A percentile compares a stretch with the other conserved stretches of the same genome.
phyloP scores from a whole-genome alignment of 2,329 filamentous ascomycete genomes.

The Neofusicoccum sp. region DNA sequence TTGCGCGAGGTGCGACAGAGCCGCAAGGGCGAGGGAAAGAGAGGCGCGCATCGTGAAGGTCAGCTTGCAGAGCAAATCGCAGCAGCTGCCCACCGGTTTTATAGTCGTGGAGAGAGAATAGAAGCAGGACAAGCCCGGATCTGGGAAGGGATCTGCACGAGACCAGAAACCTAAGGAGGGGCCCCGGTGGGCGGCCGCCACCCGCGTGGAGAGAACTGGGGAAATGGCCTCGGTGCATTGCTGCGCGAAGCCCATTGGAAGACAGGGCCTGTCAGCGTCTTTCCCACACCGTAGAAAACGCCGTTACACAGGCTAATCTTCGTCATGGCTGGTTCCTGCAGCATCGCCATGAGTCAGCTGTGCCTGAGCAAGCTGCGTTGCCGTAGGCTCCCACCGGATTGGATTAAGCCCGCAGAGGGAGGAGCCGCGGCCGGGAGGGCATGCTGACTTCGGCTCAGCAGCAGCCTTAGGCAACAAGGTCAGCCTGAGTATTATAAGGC shows the following conservation, averaged over 20 bases:
- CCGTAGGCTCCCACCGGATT: not conserved
- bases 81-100: not conserved
- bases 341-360: not conserved
- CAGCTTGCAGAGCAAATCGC: not conserved
- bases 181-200: slow-evolving; percentile 12
- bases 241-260: not conserved
- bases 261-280: not conserved
- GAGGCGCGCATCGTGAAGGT: slow-evolving; percentile 6
- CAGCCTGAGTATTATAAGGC: too few species aligned
- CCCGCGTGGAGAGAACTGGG: slow-evolving; percentile 12
- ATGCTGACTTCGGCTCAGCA: not conserved
- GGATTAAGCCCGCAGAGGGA: not conserved
- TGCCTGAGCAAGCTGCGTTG: not conserved
- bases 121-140: not conserved
- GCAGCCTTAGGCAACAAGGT: too few species aligned
- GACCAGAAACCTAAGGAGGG: slow-evolving; percentile 5
- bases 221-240: slow-evolving; percentile 11
- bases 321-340: not conserved
- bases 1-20: not conserved
- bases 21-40: not conserved
- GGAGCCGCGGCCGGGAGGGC: not conserved
- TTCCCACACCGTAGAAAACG: not conserved
- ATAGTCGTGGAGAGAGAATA: not conserved
- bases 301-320: not conserved
- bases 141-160: slow-evolving; percentile 8